A percentile compares a stretch with the other conserved stretches of the same genome.
Evolutionary conservation across 2,329 filamentous ascomycete genomes (phyloP).

Genomic region (Clonostachys byssicola): DNA sequence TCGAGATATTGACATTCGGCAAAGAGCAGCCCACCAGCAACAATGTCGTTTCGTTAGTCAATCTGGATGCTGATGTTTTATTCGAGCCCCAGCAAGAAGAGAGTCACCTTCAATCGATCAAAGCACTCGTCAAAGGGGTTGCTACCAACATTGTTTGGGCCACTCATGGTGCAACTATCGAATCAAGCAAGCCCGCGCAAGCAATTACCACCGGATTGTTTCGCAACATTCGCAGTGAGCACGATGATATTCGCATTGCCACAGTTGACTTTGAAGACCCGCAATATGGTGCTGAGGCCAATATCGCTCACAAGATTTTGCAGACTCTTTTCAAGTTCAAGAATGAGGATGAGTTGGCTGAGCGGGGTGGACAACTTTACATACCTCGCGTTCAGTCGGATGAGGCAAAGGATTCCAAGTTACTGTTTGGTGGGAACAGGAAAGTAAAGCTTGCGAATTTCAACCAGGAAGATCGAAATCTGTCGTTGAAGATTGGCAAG

Average conservation of each 20-base stretch:
- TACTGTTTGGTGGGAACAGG: background rate
- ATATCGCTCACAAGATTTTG: background rate
- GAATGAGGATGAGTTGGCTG: conserved; percentile 12
- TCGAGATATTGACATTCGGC: background rate
- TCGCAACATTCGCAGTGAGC: background rate
- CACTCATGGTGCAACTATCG: conserved; percentile 7
- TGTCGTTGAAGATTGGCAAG: conserved; percentile 1
- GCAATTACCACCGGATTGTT: conserved; percentile 6
- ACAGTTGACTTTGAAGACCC: conserved; percentile 2
- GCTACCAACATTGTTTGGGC: conserved; percentile 5
- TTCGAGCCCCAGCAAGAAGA: background rate
- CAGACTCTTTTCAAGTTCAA: background rate
- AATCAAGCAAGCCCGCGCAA: conserved; percentile 6
- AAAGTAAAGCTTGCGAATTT: background rate
- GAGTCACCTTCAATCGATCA: background rate
- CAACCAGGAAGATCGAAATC: background rate
- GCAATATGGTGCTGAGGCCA: background rate
- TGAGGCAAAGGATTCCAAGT: conserved; percentile 6
- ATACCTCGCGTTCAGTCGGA: conserved; percentile 9
- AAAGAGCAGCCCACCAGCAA: background rate
- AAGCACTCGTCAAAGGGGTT: conserved; percentile 11
- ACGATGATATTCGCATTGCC: background rate
- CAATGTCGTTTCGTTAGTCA: background rate
- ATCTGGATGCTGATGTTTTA: background rate
- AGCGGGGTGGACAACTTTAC: conserved; percentile 12